These are phyloP conservation scores for Vigna angularis DNA, from an alignment of 306 rosid species.

Conservation along the genomic window DNA sequence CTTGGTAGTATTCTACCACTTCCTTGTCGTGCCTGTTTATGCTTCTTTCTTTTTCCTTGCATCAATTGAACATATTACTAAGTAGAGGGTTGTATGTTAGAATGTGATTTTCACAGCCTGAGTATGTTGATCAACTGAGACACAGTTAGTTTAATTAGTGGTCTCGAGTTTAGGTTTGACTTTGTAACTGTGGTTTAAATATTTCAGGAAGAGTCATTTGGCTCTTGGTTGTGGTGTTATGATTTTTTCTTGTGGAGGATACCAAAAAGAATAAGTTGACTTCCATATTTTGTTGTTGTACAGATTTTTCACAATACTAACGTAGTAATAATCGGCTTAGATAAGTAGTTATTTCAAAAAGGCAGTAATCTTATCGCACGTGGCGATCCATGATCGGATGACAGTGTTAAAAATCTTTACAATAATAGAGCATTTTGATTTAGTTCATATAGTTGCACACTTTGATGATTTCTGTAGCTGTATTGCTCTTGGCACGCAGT, in stretches of 20 bases:
- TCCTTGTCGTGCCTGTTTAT: neutral
- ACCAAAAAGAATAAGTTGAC: neutral
- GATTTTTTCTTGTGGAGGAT: neutral
- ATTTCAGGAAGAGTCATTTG: too few relatives aligned
- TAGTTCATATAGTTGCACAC: neutral
- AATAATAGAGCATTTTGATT: neutral
- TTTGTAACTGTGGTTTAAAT: too few relatives aligned
- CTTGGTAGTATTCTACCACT: conserved; percentile 57
- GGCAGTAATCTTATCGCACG: too few relatives aligned
- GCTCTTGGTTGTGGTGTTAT: neutral
- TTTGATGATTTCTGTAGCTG: conserved; percentile 32
- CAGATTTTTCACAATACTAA: neutral
- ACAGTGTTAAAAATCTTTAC: neutral
- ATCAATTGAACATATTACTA: conserved; percentile 3
- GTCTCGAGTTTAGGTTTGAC: neutral
- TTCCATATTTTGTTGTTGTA: neutral
- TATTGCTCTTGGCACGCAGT: neutral
- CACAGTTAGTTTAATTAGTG: neutral
- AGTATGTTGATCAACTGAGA: neutral
- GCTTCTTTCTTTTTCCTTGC: neutral
- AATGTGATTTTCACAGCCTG: neutral
- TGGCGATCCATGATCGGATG: neutral
- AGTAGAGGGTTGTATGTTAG: conserved; percentile 24
- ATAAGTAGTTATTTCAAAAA: neutral
- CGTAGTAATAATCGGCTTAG: neutral